phyloP scores from a whole-genome alignment of 164 flowering plant species.

The Amborella trichopoda region DNA sequence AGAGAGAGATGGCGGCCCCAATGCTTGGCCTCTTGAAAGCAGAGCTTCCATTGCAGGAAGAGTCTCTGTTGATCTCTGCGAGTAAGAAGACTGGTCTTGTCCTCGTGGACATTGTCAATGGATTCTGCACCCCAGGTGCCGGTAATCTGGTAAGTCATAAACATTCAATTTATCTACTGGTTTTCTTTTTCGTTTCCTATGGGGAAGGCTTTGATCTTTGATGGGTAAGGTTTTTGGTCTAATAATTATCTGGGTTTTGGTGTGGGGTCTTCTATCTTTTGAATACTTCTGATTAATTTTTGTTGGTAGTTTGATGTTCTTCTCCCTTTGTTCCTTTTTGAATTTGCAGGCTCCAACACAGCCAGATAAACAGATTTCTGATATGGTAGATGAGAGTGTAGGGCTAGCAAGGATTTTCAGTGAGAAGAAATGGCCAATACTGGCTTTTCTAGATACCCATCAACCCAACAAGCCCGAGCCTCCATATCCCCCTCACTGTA shows the following conservation, averaged over 20 bases:
- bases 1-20: neutral
- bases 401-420: slow-evolving; percentile 51
- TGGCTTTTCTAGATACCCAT: slow-evolving; percentile 76
- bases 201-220: neutral
- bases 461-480: slow-evolving; percentile 79
- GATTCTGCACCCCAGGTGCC: slow-evolving; percentile 64
- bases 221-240: neutral
- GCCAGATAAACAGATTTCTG: slow-evolving; percentile 53
- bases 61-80: slow-evolving; percentile 21
- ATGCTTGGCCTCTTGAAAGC: slow-evolving; percentile 25
- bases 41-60: slow-evolving; percentile 40
- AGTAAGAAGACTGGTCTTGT: slow-evolving; percentile 32
- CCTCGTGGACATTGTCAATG: slow-evolving; percentile 53
- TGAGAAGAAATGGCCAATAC: slow-evolving; percentile 68
- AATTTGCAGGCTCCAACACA: slow-evolving; percentile 55
- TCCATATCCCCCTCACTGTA: slow-evolving; percentile 89
- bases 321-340: neutral
- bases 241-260: neutral
- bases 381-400: slow-evolving; percentile 64
- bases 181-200: neutral
- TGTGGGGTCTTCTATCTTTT: neutral
- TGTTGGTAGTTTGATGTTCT: neutral
- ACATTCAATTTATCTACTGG: neutral
- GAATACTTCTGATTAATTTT: neutral
- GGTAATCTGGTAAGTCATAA: slow-evolving; percentile 35